Base-by-base conservation (phyloP, 2,329 filamentous ascomycete species). In the Ophioceras dolichostomum region DNA sequence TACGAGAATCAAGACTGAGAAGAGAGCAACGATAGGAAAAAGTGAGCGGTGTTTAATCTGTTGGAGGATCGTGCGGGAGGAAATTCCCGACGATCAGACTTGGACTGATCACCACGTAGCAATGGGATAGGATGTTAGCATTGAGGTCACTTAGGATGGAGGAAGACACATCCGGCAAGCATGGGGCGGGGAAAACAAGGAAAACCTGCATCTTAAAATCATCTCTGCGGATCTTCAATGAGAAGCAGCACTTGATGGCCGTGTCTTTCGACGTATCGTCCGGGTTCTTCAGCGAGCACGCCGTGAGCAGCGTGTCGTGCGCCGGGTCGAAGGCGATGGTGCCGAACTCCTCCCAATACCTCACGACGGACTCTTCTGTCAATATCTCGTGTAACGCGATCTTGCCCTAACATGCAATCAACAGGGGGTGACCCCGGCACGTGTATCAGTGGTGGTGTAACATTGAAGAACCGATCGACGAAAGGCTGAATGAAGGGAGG, bases 311-410 rank as follows among this genome's bases (percentile, higher is more conserved):
- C 17, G 89, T 93, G 56, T 98, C 94, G 55, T 96, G 91, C 9
- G 76, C 79, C 40, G 81, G 77, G 54, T 98, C 91, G 58, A 98
- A 98, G 9, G 91, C 93, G 49, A 98, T 96, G 5, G 87, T 89
- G 36, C 89, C 88, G 53, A 98, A 98, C 52, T 98, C 94, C 60
- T 98, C 91, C 91, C 91, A 98, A 53, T 98, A 98, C 49, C 85
- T 84, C 38, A 96, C 91, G 42, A 94, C 75, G 29, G 88, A 93
- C 43, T 94, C 86, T 62, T 98, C 91, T 3, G 86, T 87, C 32
- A 98, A 76, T 44, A 98, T 93, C 56, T 98, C 88, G 55, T 98
- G 91, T 34, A 98, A 73, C 10, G 91, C 85, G 45, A 96, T 80
- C 51, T 93, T 93, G 43, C 91, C 91, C 88, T 94, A 43, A n/a